Percentiles rank a stretch among this genome's conserved stretches.
These are phyloP conservation scores for Hansenula sp. DNA, from an alignment of 1,139 yeast genomes.

Conservation along the genomic window DNA sequence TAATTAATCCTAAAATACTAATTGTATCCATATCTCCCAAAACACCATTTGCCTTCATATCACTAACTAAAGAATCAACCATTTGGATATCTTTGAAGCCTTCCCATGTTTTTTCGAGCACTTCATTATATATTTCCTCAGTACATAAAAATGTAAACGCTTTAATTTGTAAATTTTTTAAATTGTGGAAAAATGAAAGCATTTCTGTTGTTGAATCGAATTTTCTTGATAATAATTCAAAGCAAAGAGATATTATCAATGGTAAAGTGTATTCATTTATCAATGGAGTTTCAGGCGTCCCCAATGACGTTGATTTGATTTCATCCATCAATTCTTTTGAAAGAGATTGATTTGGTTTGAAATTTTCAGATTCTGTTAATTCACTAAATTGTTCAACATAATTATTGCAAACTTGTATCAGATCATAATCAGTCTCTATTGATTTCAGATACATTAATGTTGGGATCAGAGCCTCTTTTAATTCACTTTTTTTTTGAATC, in stretches of 20 bases:
- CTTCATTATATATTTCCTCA: constrained; percentile 34
- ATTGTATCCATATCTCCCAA: constrained; percentile 33
- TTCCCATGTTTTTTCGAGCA: constrained; percentile 35
- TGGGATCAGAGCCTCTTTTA: background rate
- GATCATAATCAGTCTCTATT: constrained; percentile 2
- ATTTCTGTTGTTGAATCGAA: constrained; percentile 36
- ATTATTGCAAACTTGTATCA: background rate
- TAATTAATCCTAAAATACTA: constrained; percentile 22
- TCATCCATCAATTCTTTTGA: background rate
- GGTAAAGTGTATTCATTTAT: constrained; percentile 38
- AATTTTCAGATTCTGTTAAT: background rate
- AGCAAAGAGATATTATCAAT: constrained; percentile 19
- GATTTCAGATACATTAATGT: background rate
- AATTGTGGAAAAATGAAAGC: constrained; percentile 31
- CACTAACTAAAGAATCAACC: constrained; percentile 32
- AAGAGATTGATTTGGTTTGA: background rate
- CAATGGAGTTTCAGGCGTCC: constrained; percentile 73
- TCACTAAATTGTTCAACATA: background rate
- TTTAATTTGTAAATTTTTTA: constrained; percentile 26
- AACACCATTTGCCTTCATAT: constrained; percentile 40
- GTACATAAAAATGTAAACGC: background rate
- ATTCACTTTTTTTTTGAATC: constrained; percentile 1
- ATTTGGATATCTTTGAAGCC: constrained; percentile 33
- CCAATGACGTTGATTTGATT: constrained; percentile 31
- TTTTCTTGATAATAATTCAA: constrained; percentile 21